Percentiles rank a stretch among this genome's conserved stretches.
Evolutionary conservation across 768 basidiomycete species (phyloP).

Genomic region (Trametes cingulata): DNA sequence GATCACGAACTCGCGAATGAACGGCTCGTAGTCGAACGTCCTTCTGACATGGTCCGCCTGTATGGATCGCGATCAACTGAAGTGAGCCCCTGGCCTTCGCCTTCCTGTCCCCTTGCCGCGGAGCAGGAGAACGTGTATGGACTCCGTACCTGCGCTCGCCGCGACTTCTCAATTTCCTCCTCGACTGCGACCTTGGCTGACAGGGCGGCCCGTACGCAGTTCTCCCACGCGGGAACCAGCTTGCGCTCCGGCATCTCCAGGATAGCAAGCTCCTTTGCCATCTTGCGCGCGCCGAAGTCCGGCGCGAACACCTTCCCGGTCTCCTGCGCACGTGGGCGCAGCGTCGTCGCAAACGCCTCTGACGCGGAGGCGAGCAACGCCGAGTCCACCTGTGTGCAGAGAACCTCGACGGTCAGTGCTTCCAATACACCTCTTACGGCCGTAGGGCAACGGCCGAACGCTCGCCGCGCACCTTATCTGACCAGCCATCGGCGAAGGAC

Average conservation of each 20-base stretch:
- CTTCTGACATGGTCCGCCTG: slow-evolving; percentile 59
- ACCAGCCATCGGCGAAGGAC: slow-evolving; percentile 38
- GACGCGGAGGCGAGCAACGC: slow-evolving; percentile 33
- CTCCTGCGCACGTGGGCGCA: slow-evolving; percentile 21
- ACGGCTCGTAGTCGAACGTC: slow-evolving; percentile 65
- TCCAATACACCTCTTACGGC: not conserved
- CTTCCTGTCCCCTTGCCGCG: not conserved
- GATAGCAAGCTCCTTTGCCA: slow-evolving; percentile 45
- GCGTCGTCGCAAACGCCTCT: slow-evolving; percentile 36
- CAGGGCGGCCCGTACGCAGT: slow-evolving; percentile 43
- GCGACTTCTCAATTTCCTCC: slow-evolving; percentile 50
- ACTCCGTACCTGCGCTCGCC: slow-evolving; percentile 45
- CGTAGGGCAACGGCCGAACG: not conserved
- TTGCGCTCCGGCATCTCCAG: slow-evolving; percentile 43
- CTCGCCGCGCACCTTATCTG: slow-evolving; percentile 31
- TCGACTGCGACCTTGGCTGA: slow-evolving; percentile 42
- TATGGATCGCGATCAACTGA: not conserved
- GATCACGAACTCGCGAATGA: slow-evolving; percentile 48
- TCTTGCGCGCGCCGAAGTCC: slow-evolving; percentile 48
- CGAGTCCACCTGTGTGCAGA: slow-evolving; percentile 41
- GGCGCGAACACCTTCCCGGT: slow-evolving; percentile 38
- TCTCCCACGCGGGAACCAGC: slow-evolving; percentile 47
- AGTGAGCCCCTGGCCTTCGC: not conserved
- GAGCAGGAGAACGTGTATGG: not conserved
- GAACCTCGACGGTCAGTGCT: not conserved